Base-by-base conservation (phyloP, 805 yeast species). In the Tetrapisispora fleetii region DNA sequence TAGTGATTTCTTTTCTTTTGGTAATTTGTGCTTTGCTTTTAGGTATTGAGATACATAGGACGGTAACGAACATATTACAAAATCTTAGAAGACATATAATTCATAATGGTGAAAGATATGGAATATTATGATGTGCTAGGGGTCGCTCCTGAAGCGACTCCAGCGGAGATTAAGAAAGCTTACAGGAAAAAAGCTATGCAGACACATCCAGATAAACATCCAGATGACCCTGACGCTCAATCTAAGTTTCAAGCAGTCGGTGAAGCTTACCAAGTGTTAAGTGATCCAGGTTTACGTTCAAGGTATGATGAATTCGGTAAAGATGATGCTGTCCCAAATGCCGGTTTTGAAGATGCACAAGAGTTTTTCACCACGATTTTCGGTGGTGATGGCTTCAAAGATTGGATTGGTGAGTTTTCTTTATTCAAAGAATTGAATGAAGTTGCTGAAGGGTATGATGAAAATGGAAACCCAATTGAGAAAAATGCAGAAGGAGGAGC, bases 191-290 rank as follows among this genome's bases (percentile, higher is more conserved):
- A 81, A 65, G 98, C 98, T 8, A 84, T 91, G 67, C 74, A 73
- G 50, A 85, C 86, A 45, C 99, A 91, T 65, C 99, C 99, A 1
- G 99, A 93, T 65, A 93, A 93, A 71, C 88, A 91, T 61, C 96
- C 95, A n/a, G 81, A 85, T 59, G 95, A 93, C 63, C 95, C 93
- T 38, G 77, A 78, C 13, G 99, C 99, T 16, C 88, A 91, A 14
- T 79, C 77, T 45, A 81, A 83, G 58, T 93, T 93, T 67, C 96
- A 93, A 67, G 85, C 78, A 49, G 72, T 76, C 22, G 74, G 78
- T 48, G 74, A 72, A 53, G 91, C 91, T 0, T 85, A 84, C 57
- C 89, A 85, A 55, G 86, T 93, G 0, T 69, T 93, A 51, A 83
- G 84, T 58, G 93, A 93, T 63, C 71, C 77, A 0, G 77, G 75